Percentiles rank a stretch among this genome's conserved stretches.
phyloP scores from a whole-genome alignment of 805 yeast genomes.

The Wickerhamiella bombiphila region DNA sequence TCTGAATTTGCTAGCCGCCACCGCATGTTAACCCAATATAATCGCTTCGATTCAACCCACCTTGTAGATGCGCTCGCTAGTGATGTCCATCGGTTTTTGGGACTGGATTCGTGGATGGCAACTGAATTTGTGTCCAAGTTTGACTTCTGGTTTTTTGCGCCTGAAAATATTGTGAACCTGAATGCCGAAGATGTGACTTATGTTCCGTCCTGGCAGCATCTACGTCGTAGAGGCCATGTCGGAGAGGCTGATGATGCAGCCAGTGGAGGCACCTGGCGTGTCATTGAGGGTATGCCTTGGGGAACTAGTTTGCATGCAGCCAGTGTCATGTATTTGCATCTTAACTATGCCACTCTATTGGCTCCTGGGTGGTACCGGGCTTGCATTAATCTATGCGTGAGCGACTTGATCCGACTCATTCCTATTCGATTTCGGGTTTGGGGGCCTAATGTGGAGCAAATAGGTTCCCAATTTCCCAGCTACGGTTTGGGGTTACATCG shows the following conservation, averaged over 20 bases:
- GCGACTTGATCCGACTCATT: background rate
- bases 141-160: conserved; percentile 17
- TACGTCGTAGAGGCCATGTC: too few relatives aligned
- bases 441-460: background rate
- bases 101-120: conserved; percentile 12
- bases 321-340: background rate
- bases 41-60: conserved; percentile 2
- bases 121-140: conserved; percentile 11
- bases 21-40: background rate
- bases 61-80: conserved; percentile 11
- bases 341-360: background rate
- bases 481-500: background rate
- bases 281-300: background rate
- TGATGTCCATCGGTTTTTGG: conserved; percentile 9
- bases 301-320: background rate
- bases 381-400: background rate
- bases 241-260: background rate
- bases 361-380: background rate
- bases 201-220: background rate
- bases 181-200: conserved; percentile 1
- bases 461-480: background rate
- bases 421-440: background rate
- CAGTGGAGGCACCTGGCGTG: background rate
- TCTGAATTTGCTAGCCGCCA: conserved; percentile 10
- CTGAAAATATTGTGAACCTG: conserved; percentile 9